Evolutionary conservation across 1,284 basidiomycete genomes (phyloP), one percentile per base, ranked within the genome.

Genomic region (Sporisorium iseilematis-ciliati): DNA sequence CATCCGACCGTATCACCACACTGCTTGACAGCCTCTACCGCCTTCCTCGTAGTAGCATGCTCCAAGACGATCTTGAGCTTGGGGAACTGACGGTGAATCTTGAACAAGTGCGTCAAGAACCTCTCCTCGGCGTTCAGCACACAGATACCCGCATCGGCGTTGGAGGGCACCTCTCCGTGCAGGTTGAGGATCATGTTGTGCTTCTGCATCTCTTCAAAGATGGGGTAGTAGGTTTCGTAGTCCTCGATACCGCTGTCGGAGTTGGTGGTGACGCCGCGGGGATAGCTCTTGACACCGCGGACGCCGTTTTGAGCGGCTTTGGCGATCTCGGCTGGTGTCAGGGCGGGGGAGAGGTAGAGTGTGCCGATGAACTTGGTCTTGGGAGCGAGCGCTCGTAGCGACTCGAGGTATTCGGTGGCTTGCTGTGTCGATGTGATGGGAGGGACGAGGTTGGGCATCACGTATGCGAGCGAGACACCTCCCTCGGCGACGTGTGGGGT

Each of bases 401-500:
- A 87, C 6, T 89, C 87, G 82, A 92, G 91, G 88, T 99, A 99
- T 52, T 89, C 88, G 46, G 96, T 82, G 1, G 95, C 95, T 78
- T 91, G 90, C 31, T 91, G 91, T 3, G 94, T 92, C 8, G 89
- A 92, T 1, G 92, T 95, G 80, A 99, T 90, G 2, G 97, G 97
- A 26, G 97, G 97, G 58, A 91, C 91, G 46, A 97, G 89, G 86
- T 99, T 99, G 67, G 97, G 97, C 97, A 99, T 99, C 52, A 99
- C 94, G 87, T 98, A 99, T 77, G 92, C 97, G 45, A 96, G 89
- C 64, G 89, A 87, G 82, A 99, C 94, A 1, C 97, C 97, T 53
- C 97, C 97, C 82, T 90, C 87, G 26, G 90, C 88, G 57, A 99
- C 93, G 88, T 98, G 95, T 45, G 95, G 94, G 5, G 92, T 91